phyloP scores from a whole-genome alignment of 2,329 filamentous ascomycete genomes.

The Epichloe sp. region DNA sequence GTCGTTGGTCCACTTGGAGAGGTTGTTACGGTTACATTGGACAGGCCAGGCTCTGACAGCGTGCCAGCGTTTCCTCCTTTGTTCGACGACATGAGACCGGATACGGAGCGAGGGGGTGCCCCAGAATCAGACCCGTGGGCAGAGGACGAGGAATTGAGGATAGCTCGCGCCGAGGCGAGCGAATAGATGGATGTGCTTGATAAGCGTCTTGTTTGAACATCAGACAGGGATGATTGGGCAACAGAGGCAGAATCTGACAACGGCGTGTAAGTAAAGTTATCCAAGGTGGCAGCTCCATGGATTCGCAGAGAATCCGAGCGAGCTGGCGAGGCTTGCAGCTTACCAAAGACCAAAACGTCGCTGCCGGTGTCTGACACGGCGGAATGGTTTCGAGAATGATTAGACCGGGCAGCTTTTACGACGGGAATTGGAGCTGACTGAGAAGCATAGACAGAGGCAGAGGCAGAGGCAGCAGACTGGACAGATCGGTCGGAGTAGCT shows the following conservation, averaged over 20 bases:
- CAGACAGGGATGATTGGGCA: slow-evolving; percentile 34
- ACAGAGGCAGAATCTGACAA: slow-evolving; percentile 37
- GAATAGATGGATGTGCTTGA: slow-evolving; percentile 65
- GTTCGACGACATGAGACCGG: slow-evolving; percentile 33
- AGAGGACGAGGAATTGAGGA: slow-evolving; percentile 35
- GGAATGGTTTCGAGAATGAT: slow-evolving; percentile 31
- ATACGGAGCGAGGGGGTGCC: slow-evolving; percentile 27
- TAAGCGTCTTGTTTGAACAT: slow-evolving; percentile 47
- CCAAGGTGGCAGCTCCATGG: slow-evolving; percentile 17
- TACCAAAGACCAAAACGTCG: slow-evolving; percentile 22
- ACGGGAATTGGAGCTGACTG: slow-evolving; percentile 32
- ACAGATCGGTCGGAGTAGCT: slow-evolving; percentile 45
- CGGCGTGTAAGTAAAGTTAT: slow-evolving; percentile 16
- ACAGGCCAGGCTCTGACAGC: slow-evolving; percentile 37
- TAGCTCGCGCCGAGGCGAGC: slow-evolving; percentile 45
- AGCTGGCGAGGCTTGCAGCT: slow-evolving; percentile 31
- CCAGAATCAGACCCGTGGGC: slow-evolving; percentile 38
- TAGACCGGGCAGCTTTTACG: slow-evolving; percentile 28
- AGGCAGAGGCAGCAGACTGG: slow-evolving; percentile 39
- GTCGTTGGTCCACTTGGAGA: slow-evolving; percentile 26
- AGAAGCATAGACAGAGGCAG: slow-evolving; percentile 28
- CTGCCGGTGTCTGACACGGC: slow-evolving; percentile 26
- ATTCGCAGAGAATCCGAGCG: slow-evolving; percentile 35
- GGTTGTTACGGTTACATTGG: slow-evolving; percentile 40
- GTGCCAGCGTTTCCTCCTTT: slow-evolving; percentile 25